A percentile compares a stretch with the other conserved stretches of the same genome.
Evolutionary conservation across 2,329 filamentous ascomycete species (phyloP).

Genomic region (Didymella segeticola): DNA sequence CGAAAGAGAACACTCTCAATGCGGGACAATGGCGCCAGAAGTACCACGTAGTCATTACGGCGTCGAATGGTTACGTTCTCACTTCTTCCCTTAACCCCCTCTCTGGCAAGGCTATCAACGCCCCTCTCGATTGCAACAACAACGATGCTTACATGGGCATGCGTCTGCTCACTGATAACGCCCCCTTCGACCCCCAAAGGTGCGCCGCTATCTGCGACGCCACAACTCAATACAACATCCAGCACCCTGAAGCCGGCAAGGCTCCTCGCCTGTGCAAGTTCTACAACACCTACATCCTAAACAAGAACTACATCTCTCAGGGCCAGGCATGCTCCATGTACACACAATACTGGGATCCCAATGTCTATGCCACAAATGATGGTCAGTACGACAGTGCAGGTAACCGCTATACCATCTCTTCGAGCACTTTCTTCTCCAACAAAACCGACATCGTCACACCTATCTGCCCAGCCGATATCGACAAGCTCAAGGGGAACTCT

Average conservation of each 20-base stretch:
- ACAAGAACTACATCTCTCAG: conserved; percentile 34
- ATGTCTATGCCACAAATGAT: neutral
- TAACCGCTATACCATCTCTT: conserved; percentile 8
- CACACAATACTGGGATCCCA: conserved; percentile 20
- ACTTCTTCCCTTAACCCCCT: neutral
- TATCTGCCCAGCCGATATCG: conserved; percentile 3
- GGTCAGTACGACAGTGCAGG: conserved; percentile 1
- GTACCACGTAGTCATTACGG: conserved; percentile 6
- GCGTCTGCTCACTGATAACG: neutral
- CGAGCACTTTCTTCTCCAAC: conserved; percentile 4
- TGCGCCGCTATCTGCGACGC: conserved; percentile 6
- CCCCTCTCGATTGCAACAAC: conserved; percentile 6
- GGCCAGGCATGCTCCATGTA: conserved; percentile 38
- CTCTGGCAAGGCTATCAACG: conserved; percentile 1
- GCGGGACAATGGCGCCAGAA: conserved; percentile 2
- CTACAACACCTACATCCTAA: conserved; percentile 43
- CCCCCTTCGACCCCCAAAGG: neutral
- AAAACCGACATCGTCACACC: neutral
- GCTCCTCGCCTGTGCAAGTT: conserved; percentile 35
- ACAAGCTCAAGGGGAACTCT: neutral
- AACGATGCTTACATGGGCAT: conserved; percentile 7
- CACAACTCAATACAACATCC: conserved; percentile 1
- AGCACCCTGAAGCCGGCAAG: neutral
- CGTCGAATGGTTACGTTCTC: conserved; percentile 1
- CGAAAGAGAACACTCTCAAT: neutral